Conservation (phyloP, 2,329 filamentous ascomycete genomes). For the Aspergillus nomiae region DNA sequence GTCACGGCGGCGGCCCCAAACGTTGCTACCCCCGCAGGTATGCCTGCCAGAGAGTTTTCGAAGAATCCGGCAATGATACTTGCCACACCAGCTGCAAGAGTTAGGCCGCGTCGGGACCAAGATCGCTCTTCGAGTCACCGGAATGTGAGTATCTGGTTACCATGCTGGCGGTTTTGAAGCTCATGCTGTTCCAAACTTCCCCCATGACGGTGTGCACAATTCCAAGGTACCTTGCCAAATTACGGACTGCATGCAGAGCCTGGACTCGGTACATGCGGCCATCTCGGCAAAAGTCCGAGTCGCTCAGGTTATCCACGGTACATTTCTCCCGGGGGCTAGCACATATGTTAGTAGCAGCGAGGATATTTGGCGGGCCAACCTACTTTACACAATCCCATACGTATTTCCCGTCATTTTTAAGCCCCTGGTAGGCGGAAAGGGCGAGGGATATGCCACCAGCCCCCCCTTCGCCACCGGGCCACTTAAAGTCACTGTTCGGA, state of each 20-base stretch:
- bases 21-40: background rate
- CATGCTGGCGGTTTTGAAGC: background rate
- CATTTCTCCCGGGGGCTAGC: background rate
- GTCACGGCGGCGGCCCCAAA: background rate
- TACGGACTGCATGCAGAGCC: background rate
- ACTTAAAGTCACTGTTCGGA: background rate
- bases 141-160: background rate
- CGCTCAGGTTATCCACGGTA: background rate
- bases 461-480: background rate
- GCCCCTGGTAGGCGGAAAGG: background rate
- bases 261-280: background rate
- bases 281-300: background rate
- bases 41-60: background rate
- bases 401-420: background rate
- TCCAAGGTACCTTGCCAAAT: background rate
- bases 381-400: background rate
- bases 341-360: background rate
- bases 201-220: background rate
- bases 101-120: background rate
- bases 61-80: background rate
- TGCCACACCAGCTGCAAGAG: background rate
- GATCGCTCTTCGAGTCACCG: background rate
- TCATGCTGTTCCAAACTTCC: background rate
- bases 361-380: background rate
- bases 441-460: background rate